These are phyloP conservation scores for Daldinia childiae DNA, from an alignment of 495 filamentous ascomycete genomes.

Conservation along the genomic window DNA sequence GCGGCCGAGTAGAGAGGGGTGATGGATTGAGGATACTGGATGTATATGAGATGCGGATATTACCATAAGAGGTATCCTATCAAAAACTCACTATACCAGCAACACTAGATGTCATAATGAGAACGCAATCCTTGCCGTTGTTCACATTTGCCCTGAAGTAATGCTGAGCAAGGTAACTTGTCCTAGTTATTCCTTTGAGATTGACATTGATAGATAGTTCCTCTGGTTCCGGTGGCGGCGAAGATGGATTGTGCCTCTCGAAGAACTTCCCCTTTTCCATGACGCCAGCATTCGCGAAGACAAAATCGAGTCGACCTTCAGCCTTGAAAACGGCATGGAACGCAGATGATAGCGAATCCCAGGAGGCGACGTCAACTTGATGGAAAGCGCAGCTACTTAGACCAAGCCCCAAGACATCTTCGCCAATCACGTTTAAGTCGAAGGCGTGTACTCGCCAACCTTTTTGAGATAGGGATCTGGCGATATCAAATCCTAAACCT, in stretches of 20 bases:
- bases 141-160: slow-evolving; percentile 49
- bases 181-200: slow-evolving; percentile 51
- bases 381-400: slow-evolving; percentile 18
- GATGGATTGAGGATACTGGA: slow-evolving; percentile 52
- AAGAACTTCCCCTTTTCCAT: slow-evolving; percentile 50
- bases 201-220: slow-evolving; percentile 53
- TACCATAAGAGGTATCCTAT: background rate
- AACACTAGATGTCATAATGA: slow-evolving; percentile 54
- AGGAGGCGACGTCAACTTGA: slow-evolving; percentile 35
- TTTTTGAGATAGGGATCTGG: slow-evolving; percentile 25
- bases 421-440: slow-evolving; percentile 28
- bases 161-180: slow-evolving; percentile 52
- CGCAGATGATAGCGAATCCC: slow-evolving; percentile 39
- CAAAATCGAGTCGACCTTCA: slow-evolving; percentile 51
- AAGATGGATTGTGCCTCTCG: slow-evolving; percentile 35
- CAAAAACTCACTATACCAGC: slow-evolving; percentile 47
- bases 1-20: slow-evolving; percentile 55
- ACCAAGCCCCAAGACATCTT: background rate
- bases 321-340: slow-evolving; percentile 49
- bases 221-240: slow-evolving; percentile 46
- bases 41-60: background rate
- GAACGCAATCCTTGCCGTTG: slow-evolving; percentile 45
- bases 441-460: slow-evolving; percentile 37
- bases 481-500: slow-evolving; percentile 34
- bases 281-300: slow-evolving; percentile 57